These are phyloP conservation scores for Coemansia umbellata DNA, from an alignment of 192 early-diverging fungal genomes.

Conservation along the genomic window DNA sequence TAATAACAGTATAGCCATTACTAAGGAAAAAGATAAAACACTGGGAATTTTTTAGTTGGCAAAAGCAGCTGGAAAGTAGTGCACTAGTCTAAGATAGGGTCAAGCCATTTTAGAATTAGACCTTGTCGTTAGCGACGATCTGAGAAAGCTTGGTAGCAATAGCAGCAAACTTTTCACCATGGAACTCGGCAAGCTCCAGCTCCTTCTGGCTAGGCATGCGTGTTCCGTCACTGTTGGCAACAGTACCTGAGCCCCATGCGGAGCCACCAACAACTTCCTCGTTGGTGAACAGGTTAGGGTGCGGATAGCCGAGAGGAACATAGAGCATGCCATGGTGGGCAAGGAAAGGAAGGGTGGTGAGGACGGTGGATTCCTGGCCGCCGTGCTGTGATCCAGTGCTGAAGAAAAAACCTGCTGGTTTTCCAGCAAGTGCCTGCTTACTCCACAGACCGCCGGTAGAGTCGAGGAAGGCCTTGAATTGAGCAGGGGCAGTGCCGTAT, in stretches of 20 bases:
- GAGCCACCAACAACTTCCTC: slow-evolving; percentile 65
- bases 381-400: slow-evolving; percentile 74
- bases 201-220: slow-evolving; percentile 63
- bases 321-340: slow-evolving; percentile 78
- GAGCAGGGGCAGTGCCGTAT: slow-evolving; percentile 68
- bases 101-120: neutral
- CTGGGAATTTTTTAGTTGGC: too few species aligned
- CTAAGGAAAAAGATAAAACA: too few species aligned
- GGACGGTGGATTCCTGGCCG: slow-evolving; percentile 75
- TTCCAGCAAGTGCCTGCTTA: slow-evolving; percentile 60
- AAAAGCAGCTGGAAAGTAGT: too few species aligned
- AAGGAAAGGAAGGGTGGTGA: slow-evolving; percentile 62
- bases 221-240: slow-evolving; percentile 63
- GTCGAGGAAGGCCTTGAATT: slow-evolving; percentile 73
- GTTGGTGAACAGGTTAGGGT: slow-evolving; percentile 53
- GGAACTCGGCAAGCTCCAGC: slow-evolving; percentile 54
- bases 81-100: too few species aligned
- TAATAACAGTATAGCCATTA: too few species aligned
- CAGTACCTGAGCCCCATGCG: slow-evolving; percentile 64
- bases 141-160: slow-evolving; percentile 49
- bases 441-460: slow-evolving; percentile 57
- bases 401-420: slow-evolving; percentile 71
- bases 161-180: slow-evolving; percentile 60
- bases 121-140: neutral
- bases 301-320: slow-evolving; percentile 64